Base-by-base conservation (phyloP, 2,329 filamentous ascomycete species). In the Venturia effusa region DNA sequence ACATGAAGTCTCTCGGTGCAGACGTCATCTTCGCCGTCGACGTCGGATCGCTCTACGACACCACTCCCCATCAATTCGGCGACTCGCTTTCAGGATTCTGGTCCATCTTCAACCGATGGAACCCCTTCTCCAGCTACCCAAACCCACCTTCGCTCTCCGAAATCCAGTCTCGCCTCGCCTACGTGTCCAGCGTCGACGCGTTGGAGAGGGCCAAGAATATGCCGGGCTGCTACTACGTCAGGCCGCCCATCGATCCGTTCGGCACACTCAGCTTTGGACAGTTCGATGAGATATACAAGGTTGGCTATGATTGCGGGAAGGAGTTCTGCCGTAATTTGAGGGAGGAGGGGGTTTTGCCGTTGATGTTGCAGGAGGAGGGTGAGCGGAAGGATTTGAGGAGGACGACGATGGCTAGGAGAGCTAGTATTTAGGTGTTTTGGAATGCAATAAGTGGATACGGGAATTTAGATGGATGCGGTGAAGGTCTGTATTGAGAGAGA, bases 11-110 rank as follows among this genome's bases (percentile, higher is more conserved):
- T 3, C 82, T 99, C 0, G 94, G 94, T 0, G 92, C 92, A 13
- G 91, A 97, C 71, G 86, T 94, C 55, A 96, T 99, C 67, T 97
- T 99, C 73, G 94, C 94, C 0, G 84, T 99, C 34, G 94, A 99
- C 71, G 94, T 99, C 0, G 95, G 95, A 30, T 87, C 90, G 11
- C 80, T 97, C 1, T 93, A 99, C 70, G 93, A 97, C 71, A 86
- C 95, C 72, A 90, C 88, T 0, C 94, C 94, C 0, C 95, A 99
- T 74, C 83, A 84, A 1, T 99, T 96, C 71, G 94, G 95, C 62
- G 94, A 99, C 77, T 93, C 91, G 0, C 82, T 99, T 0, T 97
- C 92, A 0, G 94, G 94, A 1, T 87, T 96, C 73, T 99, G 95
- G 95, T 90, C 93, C 0, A 88, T 95, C 55, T 78, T 93, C 71